Evolutionary conservation across 2,329 filamentous ascomycete genomes (phyloP), one percentile per base, ranked within the genome.

Genomic region (Penicillium hordei): DNA sequence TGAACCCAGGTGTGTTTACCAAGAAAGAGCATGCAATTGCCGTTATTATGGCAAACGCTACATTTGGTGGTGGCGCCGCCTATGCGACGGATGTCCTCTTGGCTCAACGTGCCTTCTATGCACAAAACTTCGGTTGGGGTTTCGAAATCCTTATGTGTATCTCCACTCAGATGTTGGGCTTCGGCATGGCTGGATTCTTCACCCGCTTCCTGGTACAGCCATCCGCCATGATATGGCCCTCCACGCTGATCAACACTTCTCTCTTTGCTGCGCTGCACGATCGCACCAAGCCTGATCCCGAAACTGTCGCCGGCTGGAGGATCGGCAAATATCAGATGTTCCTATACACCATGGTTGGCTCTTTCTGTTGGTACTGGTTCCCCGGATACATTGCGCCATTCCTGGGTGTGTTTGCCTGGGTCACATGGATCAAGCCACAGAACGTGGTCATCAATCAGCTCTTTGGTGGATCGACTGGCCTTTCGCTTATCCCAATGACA

Each of bases 221-320:
- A 5, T 86, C 87, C 0, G 84, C 88, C 10, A 89, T 91, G 86
- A 89, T 91, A 58, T 91, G 88, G 88, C 89, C 89, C 0, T 81
- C 79, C 2, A 88, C 85, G 49, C 77, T 91, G 25, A 86, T 88
- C 52, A 83, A 83, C 5, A 83, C 88, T 8, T 83, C 86, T 0
- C 75, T 91, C 36, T 87, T 91, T 78, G 87, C 87, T 64, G 86
- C 88, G 59, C 86, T 92, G 78, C 89, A 92, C 68, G 88, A 91
- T 63, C 82, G 83, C 63, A 77, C 78, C 13, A 70, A 75, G 27
- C 78, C 82, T 0, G 80, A 86, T 60, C 82, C 85, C 61, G 74
- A 74, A 27, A 80, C 82, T 83, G 69, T 83, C 73, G 39, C 82
- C 72, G 89, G 89, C 3, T 89, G 89, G 66, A 80, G 68, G 10